Base-by-base conservation (phyloP, 768 basidiomycete genomes). In the Sporobolomyces phaffii region DNA sequence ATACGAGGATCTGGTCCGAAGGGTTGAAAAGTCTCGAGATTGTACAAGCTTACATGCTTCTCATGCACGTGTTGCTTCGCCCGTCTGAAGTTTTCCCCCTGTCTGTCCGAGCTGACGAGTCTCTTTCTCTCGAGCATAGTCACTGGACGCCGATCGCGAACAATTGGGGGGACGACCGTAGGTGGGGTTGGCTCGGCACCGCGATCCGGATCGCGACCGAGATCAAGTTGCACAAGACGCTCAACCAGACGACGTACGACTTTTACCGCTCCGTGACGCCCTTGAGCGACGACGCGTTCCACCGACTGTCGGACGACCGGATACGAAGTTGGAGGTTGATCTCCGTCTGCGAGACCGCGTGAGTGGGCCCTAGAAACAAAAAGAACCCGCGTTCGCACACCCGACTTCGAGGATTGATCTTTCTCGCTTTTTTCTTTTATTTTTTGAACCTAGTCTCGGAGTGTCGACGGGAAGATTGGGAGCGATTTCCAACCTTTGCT, bases 61-160 rank as follows among this genome's bases (percentile, higher is more conserved):
- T 70, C 50, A 56, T 64, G 48, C 62, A 20, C 18, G 65, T n/a
- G n/a, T n/a, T n/a, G n/a, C n/a, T 62, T 43, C n/a, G 3, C 11
- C 20, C 15, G 40, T 47, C 14, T 31, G 48, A 17, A n/a, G 4
- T 24, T 5, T 24, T n/a, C 36, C 20, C 18, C 29, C 5, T 14
- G 10, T 13, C 26, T 5, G 10, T 36, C 41, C n/a, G 29, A 43
- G 18, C 36, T 41, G 34, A 38, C 22, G n/a, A 11, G 11, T 11
- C n/a, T 45, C 18, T 29, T 24, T n/a, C 18, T 22, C 34, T 26
- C n/a, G n/a, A n/a, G n/a, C n/a, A 22, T 45, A 67, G 65, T 10
- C 62, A 69, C 34, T 69, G 68, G 68, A 62, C 68, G 28, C 58
- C 68, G 28, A 64, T 69, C 28, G 68, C 51, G 59, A 51, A 64